Evolutionary conservation across 2,329 filamentous ascomycete genomes (phyloP), one percentile per base, ranked within the genome.

Genomic region (Lasiodiplodia citricola): DNA sequence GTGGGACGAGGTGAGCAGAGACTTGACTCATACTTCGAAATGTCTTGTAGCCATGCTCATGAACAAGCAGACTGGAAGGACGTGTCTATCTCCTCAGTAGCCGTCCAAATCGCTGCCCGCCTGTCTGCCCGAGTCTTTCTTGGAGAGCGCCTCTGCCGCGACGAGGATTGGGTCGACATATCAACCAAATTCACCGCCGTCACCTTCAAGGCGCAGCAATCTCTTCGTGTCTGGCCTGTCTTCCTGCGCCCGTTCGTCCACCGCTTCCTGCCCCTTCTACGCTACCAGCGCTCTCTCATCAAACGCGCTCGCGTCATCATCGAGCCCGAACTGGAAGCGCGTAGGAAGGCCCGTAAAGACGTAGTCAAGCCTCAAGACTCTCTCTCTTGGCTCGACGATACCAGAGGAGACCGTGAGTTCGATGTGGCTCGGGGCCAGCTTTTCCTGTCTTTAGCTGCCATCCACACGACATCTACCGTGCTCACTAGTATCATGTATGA

Each of bases 91-190:
- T 71, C 75, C 62, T 21, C 67, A 10, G 68, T 70, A 7, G 69
- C 81, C 47, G 74, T 76, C 0, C 72, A 74, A 1, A 70, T 83
- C 6, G 76, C 83, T 37, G 76, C 79, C 13, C 78, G 82, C 21
- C 72, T 82, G 4, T 80, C 80, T 1, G 78, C 79, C 0, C 76
- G 80, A 13, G 75, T 84, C 51, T 80, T 83, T 63, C 76, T 80
- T 35, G 81, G 82, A 28, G 73, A 78, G 7, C 69, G 70, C 3
- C 71, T 81, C 10, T 79, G 78, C 65, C 75, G 75, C 23, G 80
- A 83, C 68, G 72, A 78, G 67, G 72, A 77, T 64, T 83, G 81
- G 80, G 70, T 82, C 21, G 68, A 75, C 0, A 74, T 77, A 2
- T 72, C 76, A 31, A 76, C 74, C 16, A 69, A 73, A 28, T 82